Conservation (phyloP, 225 moss, liverwort and hornwort genomes). For the Ulota crispa region DNA sequence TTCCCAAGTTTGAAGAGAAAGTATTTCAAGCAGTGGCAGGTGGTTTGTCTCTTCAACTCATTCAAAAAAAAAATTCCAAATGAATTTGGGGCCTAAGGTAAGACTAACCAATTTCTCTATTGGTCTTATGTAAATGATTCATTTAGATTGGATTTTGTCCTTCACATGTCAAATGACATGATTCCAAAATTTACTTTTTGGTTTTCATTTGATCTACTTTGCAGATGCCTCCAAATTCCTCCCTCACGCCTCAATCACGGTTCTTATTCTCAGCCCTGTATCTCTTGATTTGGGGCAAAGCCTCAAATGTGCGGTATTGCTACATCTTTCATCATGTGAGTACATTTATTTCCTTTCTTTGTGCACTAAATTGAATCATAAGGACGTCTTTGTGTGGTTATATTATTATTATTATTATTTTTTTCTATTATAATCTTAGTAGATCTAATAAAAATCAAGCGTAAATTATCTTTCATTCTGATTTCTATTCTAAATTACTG, state of each 20-base stretch:
- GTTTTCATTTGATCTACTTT: constrained; percentile 14
- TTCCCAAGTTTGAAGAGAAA: too few species aligned
- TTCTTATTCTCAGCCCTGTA: constrained; percentile 71
- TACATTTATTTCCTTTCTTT: not conserved
- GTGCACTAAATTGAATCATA: not conserved
- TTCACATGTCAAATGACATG: not conserved
- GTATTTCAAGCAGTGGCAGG: too few species aligned
- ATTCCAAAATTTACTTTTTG: not conserved
- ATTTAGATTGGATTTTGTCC: not conserved
- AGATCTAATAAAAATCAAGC: not conserved
- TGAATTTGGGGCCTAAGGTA: too few species aligned
- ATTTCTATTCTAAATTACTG: not conserved
- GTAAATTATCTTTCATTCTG: not conserved
- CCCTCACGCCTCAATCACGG: constrained; percentile 30
- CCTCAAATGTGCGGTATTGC: constrained; percentile 84
- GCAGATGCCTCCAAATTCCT: constrained; percentile 37
- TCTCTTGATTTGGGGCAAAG: constrained; percentile 96
- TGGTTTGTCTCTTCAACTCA: too few species aligned
- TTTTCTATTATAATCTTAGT: too few species aligned
- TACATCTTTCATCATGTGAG: constrained; percentile 95
- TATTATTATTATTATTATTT: not conserved
- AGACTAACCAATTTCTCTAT: constrained; percentile 3
- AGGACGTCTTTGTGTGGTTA: not conserved
- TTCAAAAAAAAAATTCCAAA: too few species aligned
- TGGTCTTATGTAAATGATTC: not conserved